Base-by-base conservation (phyloP, 2,329 filamentous ascomycete species). In the Sclerotinia sclerotiorum region DNA sequence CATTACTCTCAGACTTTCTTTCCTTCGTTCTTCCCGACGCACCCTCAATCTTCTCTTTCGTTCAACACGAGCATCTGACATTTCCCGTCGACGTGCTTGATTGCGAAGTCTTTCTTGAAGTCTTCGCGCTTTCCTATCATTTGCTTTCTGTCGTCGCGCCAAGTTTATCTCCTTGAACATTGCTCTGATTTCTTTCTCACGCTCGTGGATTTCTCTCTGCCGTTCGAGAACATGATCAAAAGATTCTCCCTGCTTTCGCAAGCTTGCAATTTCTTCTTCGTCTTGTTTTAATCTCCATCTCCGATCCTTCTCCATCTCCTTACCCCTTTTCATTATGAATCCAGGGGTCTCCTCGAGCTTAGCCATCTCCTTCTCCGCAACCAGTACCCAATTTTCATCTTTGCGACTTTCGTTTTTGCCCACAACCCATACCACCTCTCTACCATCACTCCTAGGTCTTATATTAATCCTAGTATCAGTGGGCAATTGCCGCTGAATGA, bases 341-440 rank as follows among this genome's bases (percentile, higher is more conserved):
- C 3, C 29, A 27, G 3, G 21, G 39, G 29, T 51, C 11, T 8
- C 60, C 24, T 27, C 7, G 2, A 39, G 8, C 21, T 49, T 1
- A 39, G 2, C 21, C 21, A 62, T 19, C 21, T 21, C 17, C 8
- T 39, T 2, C 46, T 24, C 19, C 3, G 60, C 60, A 27, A n/a
- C 15, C 32, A n/a, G 19, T 49, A 62, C 15, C 60, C 15, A 49
- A 35, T 62, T 2, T 21, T 24, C 29, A 51, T 35, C 29, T 5
- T 19, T n/a, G 15, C 19, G 29, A 8, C 19, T 13, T 17, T n/a
- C 6, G 1, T 5, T 5, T 51, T 2, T 49, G n/a, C 29, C 60
- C 10, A 52, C 46, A 52, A 51, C 46, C 60, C 60, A 63, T 51
- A 63, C 60, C 27, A 63, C n/a, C n/a, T 63, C 60, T 51, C 48